Base-by-base conservation (phyloP, 2,329 filamentous ascomycete species). In the Stagonosporopsis chrysanthemi region DNA sequence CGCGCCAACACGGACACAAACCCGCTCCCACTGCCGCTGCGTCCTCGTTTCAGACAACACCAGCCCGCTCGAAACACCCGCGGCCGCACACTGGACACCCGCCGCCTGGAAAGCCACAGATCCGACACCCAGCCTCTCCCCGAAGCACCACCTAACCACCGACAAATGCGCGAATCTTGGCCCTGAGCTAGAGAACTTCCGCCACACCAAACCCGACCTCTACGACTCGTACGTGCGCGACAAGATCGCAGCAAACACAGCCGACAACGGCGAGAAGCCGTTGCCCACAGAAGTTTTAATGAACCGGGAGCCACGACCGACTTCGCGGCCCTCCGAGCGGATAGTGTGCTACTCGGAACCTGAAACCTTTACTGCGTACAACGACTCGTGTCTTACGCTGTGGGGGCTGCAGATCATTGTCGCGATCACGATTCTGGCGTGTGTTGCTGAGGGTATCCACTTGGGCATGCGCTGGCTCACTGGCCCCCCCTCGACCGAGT, bases 1-100 rank as follows among this genome's bases (percentile, higher is more conserved):
- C 33, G 54, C 67, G 14, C 48, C 62, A 50, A 54, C 56, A 35
- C 28, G 47, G 17, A 70, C 72, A 22, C 60, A 62, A 12, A 64
- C 70, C 43, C 61, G 65, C 43, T 68, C 68, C 22, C 66, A 67
- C 45, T 75, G 72, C 62, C 69, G 66, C 47, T 75, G 72, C 58
- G 60, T 63, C 33, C 59, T 74, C 36, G 56, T 68, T 40, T 58
- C 60, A 19, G 52, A 64, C 44, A 45, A 66, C 44, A 51, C 54
- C 36, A 49, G 63, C 51, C 54, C 40, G 42, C 31, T 50, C 45
- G 11, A 69, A 52, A 61, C 67, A 11, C 64, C 68, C 19, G 62
- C 65, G 7, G 39, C 58, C 19, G 62, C 65, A n/a, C 54, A 68
- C 35, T 68, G 67, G 60, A 53, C 62, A 19, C 64, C 64, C n/a